phyloP scores from a whole-genome alignment of 441 rosid species.

The Bocquillonia castaneifolia region DNA sequence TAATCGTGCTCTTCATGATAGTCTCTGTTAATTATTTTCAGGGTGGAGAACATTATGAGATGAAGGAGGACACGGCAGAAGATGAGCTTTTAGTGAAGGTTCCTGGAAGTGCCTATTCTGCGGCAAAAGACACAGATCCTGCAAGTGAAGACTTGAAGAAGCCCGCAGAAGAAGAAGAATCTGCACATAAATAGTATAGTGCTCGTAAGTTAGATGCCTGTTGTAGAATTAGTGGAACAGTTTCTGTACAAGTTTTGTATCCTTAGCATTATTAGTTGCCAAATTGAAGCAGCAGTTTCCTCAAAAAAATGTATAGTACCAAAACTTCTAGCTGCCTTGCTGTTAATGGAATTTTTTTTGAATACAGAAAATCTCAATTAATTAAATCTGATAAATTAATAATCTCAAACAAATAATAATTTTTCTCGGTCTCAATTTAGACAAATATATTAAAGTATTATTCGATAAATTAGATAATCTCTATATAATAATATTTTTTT shows the following conservation, averaged over 20 bases:
- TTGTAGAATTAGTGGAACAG: background rate
- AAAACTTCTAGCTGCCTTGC: background rate
- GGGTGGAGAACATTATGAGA: constrained; percentile 33
- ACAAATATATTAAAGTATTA: too few relatives aligned
- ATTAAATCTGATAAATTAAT: too few relatives aligned
- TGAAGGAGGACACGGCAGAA: constrained; percentile 29
- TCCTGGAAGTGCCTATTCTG: constrained; percentile 86
- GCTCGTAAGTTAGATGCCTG: background rate
- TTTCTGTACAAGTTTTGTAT: background rate
- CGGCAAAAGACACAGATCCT: constrained; percentile 15
- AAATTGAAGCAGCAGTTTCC: background rate
- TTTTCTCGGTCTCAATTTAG: too few relatives aligned
- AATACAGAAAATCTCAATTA: too few relatives aligned
- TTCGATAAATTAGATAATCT: too few relatives aligned
- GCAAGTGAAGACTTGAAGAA: constrained; percentile 15
- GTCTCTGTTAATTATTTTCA: constrained; percentile 21
- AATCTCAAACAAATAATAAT: too few relatives aligned
- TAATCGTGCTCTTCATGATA: background rate
- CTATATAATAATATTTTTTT: too few relatives aligned
- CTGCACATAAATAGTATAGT: background rate
- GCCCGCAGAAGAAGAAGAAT: constrained; percentile 11
- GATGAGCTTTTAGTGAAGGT: constrained; percentile 73
- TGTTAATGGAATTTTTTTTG: background rate
- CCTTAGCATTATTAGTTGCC: too few relatives aligned
- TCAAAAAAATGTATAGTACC: too few relatives aligned